Evolutionary conservation across 1,139 yeast species (phyloP), one percentile per base, ranked within the genome.

Genomic region (Arxiozyma telluris): DNA sequence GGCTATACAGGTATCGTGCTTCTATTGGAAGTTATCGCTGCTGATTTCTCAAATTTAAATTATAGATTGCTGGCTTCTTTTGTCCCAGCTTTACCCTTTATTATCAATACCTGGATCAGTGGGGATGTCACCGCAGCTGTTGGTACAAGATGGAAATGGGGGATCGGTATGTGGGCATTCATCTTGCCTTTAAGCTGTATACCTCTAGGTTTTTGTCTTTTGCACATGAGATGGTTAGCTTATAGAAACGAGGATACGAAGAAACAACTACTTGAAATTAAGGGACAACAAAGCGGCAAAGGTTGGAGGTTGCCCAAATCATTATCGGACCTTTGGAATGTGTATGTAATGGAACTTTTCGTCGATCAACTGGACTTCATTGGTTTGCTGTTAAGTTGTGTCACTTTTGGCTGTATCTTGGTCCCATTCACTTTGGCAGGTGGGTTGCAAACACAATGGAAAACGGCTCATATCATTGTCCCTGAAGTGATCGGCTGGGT

Each of bases 161-260:
- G 84, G 61, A 82, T 84, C 61, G 91, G 85, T 45, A 84, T 85
- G 79, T 86, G 87, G 87, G 90, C 90, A 1, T 82, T 84, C 64
- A 83, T 86, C 57, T 77, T 83, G 72, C 91, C 93, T 30, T 73
- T 84, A 41, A 66, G 80, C 6, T 74, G 83, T 61, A 55, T 85
- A 23, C 93, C 93, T 27, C 70, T 86, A 54, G 61, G 82, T 34
- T 57, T 58, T 12, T 77, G 84, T 61, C 72, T 82, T 62, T 44
- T 75, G 12, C 85, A 83, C 66, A 82, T 84, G 85, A 67, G 74
- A 57, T 67, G 69, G 57, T 65, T 69, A 54, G 91, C 87, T n/a
- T 64, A 75, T 45, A 75, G 71, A 53, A 76, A 78, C 20, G 75
- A 74, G 9, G 84, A 79, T 55, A 22, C 34, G 17, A 38, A 22